These are phyloP conservation scores for Ogataea sp. DNA, from an alignment of 805 yeast species.

Conservation along the genomic window DNA sequence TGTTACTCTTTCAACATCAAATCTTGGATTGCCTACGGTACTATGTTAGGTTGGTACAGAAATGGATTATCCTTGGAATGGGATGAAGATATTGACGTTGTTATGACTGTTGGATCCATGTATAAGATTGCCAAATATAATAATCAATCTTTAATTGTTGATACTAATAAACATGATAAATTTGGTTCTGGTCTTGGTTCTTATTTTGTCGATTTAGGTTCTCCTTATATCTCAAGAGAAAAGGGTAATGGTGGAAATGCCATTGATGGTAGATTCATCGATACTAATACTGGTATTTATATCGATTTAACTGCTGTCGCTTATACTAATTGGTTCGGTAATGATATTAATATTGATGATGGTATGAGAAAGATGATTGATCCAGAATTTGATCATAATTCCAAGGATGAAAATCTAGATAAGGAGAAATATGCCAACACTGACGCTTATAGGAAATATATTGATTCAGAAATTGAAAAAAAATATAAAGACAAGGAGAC, in stretches of 20 bases:
- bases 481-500: conserved; percentile 18
- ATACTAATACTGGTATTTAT: conserved; percentile 54
- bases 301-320: conserved; percentile 61
- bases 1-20: conserved; percentile 34
- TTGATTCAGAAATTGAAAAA: conserved; percentile 5
- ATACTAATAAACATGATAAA: conserved; percentile 18
- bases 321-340: conserved; percentile 15
- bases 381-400: conserved; percentile 8
- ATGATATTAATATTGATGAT: conserved; percentile 9
- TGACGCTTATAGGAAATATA: too few relatives aligned
- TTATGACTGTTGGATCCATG: conserved; percentile 45
- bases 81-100: conserved; percentile 63
- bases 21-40: conserved; percentile 63
- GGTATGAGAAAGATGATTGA: conserved; percentile 12
- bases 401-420: conserved; percentile 8
- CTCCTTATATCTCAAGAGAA: conserved; percentile 41
- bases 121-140: conserved; percentile 36
- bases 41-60: conserved; percentile 57
- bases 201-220: conserved; percentile 39
- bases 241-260: conserved; percentile 47
- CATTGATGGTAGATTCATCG: conserved; percentile 62
- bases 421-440: conserved; percentile 11
- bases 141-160: conserved; percentile 42
- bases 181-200: conserved; percentile 46
- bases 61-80: conserved; percentile 57